Percentiles rank a stretch among this genome's conserved stretches.
phyloP scores from a whole-genome alignment of 1,139 yeast species.

The Yamadazyma atlantica region DNA sequence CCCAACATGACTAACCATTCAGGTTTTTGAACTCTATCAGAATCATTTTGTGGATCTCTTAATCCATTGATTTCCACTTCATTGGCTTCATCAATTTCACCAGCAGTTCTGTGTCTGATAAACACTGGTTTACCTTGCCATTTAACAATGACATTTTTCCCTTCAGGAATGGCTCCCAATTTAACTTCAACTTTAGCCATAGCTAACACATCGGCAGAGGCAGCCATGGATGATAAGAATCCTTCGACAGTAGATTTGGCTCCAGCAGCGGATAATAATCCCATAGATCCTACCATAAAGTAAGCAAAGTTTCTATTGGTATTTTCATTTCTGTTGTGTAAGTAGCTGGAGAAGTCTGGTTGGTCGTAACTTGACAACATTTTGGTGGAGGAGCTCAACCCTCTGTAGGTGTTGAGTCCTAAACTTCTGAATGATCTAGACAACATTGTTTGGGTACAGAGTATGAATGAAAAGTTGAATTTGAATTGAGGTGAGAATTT shows the following conservation, averaged over 20 bases:
- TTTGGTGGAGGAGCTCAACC: constrained; percentile 47
- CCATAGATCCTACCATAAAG: constrained; percentile 97
- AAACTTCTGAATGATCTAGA: constrained; percentile 40
- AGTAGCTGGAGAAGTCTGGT: constrained; percentile 85
- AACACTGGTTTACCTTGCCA: constrained; percentile 99
- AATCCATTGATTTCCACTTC: constrained; percentile 66
- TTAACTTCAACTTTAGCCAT: constrained; percentile 99
- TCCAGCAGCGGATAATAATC: constrained; percentile 91
- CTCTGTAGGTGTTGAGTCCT: constrained; percentile 25
- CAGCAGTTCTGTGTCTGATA: constrained; percentile 96
- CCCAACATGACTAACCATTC: constrained; percentile 99
- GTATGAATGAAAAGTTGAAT: no score
- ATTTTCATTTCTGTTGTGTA: constrained; percentile 71
- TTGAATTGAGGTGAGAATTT: not conserved
- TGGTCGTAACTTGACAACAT: constrained; percentile 79
- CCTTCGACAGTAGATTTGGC: constrained; percentile 98
- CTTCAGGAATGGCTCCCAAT: constrained; percentile 91
- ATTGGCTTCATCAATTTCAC: constrained; percentile 95
- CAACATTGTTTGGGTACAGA: constrained; percentile 10
- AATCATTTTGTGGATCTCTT: constrained; percentile 93
- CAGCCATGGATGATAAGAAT: constrained; percentile 90
- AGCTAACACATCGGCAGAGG: constrained; percentile 98
- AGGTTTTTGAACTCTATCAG: constrained; percentile 94
- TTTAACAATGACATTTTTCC: constrained; percentile 96
- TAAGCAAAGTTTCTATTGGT: constrained; percentile 84